These are phyloP conservation scores for Enterocytospora artemiae DNA, from an alignment of 371 early-diverging fungal species.

Conservation along the genomic window DNA sequence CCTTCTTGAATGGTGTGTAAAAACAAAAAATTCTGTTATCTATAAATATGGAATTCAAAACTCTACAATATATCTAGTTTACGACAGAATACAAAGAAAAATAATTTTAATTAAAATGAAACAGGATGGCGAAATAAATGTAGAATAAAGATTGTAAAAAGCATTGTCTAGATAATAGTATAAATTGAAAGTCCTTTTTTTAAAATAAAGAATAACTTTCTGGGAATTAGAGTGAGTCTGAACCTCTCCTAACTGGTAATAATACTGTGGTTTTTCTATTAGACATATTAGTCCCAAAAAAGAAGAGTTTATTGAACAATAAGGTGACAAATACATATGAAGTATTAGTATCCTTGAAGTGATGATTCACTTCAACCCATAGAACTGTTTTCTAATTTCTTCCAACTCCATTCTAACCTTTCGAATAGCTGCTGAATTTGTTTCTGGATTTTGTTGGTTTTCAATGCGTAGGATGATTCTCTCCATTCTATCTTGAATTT, in stretches of 20 bases:
- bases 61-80: conserved; percentile 20
- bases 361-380: not conserved
- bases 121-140: not conserved
- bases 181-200: too few relatives aligned
- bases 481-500: conserved; percentile 24
- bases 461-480: conserved; percentile 27
- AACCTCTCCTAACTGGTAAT: too few relatives aligned
- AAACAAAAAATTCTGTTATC: conserved; percentile 12
- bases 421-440: not conserved
- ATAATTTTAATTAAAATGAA: conserved; percentile 26
- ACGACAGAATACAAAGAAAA: conserved; percentile 24
- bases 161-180: too few relatives aligned
- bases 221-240: too few relatives aligned
- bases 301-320: too few relatives aligned
- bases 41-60: conserved; percentile 2
- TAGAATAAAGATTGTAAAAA: not conserved
- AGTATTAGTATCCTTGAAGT: not conserved
- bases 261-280: too few relatives aligned
- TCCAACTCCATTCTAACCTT: conserved; percentile 18
- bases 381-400: conserved; percentile 13
- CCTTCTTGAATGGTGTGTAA: conserved; percentile 19
- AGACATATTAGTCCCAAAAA: too few relatives aligned
- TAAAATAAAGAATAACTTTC: too few relatives aligned
- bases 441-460: not conserved
- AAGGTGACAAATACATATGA: not conserved